Conservation (phyloP, 2,329 filamentous ascomycete species). For the Aureobasidium melanogenum region DNA sequence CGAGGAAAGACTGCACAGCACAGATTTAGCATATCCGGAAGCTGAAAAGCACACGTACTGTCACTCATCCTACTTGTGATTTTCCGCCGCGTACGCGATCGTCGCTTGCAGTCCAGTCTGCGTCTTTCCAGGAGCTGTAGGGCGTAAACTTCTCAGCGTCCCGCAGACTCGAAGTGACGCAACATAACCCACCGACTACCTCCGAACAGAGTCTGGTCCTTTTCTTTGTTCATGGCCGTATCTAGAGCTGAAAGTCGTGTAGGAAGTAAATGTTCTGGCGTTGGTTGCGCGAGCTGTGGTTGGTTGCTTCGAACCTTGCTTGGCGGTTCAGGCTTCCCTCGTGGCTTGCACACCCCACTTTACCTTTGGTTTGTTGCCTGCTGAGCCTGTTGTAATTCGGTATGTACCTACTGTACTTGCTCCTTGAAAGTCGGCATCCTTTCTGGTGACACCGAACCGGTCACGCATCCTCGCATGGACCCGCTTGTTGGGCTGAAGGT, state of each 20-base stretch:
- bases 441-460: slow-evolving; percentile 3
- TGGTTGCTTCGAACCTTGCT: background rate
- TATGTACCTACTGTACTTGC: background rate
- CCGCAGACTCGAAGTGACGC: slow-evolving; percentile 1
- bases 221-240: slow-evolving; percentile 7
- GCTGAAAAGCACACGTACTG: background rate
- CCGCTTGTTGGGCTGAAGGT: background rate
- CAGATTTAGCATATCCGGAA: background rate
- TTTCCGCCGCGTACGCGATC: slow-evolving; percentile 69
- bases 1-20: slow-evolving; percentile 38
- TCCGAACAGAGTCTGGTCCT: slow-evolving; percentile 22
- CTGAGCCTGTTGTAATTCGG: background rate
- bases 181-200: slow-evolving; percentile 21
- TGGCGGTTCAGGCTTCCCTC: background rate
- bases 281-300: slow-evolving; percentile 4
- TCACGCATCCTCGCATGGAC: slow-evolving; percentile 6
- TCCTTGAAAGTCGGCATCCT: background rate
- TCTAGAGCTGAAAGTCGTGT: background rate
- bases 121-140: slow-evolving; percentile 43
- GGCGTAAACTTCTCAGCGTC: slow-evolving; percentile 2
- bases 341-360: slow-evolving; percentile 8
- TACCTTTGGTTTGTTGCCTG: background rate
- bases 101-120: slow-evolving; percentile 61
- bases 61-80: slow-evolving; percentile 39
- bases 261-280: background rate